These are phyloP conservation scores for Imleria badia DNA, from an alignment of 768 basidiomycete species.

Conservation along the genomic window DNA sequence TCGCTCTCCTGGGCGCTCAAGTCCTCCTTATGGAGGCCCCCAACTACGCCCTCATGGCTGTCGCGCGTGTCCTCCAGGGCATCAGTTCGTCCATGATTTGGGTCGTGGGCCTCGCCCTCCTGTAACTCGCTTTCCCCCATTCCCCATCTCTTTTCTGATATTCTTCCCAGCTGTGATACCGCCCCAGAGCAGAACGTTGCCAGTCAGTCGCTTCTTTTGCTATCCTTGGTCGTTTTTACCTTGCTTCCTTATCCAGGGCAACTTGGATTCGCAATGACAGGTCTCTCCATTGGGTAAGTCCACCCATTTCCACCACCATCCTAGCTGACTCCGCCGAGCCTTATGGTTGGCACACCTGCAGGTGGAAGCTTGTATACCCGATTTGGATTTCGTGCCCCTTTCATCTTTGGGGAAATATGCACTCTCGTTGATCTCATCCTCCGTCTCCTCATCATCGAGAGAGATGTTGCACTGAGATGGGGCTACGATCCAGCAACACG, in stretches of 20 bases:
- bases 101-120: conserved; percentile 59
- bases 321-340: conserved; percentile 30
- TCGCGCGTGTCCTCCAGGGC: conserved; percentile 61
- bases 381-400: conserved; percentile 62
- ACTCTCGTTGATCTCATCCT: conserved; percentile 51
- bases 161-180: conserved; percentile 49
- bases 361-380: conserved; percentile 53
- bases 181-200: conserved; percentile 47
- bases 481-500: conserved; percentile 41
- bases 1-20: conserved; percentile 53
- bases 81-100: conserved; percentile 60
- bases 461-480: conserved; percentile 49
- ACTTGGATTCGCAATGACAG: conserved; percentile 59
- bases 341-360: conserved; percentile 56
- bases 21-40: conserved; percentile 64
- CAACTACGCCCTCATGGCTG: conserved; percentile 52
- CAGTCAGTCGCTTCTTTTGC: conserved; percentile 36
- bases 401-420: conserved; percentile 50
- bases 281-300: conserved; percentile 52
- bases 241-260: conserved; percentile 42
- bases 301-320: background rate
- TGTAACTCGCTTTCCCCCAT: conserved; percentile 36
- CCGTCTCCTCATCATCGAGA: conserved; percentile 57
- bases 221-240: background rate
- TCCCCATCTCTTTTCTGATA: conserved; percentile 8